These are phyloP conservation scores for Phytopythium delawarense DNA, from an alignment of 352 stramenopile genomes.

Conservation along the genomic window DNA sequence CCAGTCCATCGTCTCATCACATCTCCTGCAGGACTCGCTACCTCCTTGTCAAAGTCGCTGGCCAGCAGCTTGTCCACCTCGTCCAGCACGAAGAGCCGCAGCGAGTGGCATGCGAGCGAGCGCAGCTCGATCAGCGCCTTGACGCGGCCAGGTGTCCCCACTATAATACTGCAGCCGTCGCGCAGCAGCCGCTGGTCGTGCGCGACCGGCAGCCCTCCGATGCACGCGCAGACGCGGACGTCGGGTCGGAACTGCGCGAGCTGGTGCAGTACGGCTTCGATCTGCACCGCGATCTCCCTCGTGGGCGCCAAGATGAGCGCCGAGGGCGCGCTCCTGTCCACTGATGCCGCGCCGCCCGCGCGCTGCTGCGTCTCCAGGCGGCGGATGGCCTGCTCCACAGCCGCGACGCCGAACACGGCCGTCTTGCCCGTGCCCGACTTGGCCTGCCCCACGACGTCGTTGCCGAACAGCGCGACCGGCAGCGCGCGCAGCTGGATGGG, in stretches of 20 bases:
- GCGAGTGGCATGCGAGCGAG: conserved; percentile 33
- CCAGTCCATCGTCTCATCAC: no score
- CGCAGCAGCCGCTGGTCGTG: conserved; percentile 34
- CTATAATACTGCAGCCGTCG: conserved; percentile 52
- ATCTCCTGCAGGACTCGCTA: conserved; percentile 10
- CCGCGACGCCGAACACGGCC: conserved; percentile 64
- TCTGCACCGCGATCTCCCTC: conserved; percentile 74
- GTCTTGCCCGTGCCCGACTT: conserved; percentile 86
- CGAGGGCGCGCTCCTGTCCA: conserved; percentile 20
- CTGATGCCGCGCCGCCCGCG: neutral
- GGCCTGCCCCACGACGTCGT: conserved; percentile 75
- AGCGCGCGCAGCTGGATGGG: conserved; percentile 68
- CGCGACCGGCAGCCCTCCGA: conserved; percentile 55
- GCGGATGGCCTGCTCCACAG: conserved; percentile 57
- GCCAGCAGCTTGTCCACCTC: conserved; percentile 82
- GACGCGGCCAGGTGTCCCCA: conserved; percentile 71
- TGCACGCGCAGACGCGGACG: conserved; percentile 43
- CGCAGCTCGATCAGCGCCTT: conserved; percentile 63
- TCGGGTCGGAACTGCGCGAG: conserved; percentile 34
- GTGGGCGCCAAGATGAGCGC: conserved; percentile 71
- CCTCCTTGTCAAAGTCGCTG: conserved; percentile 60
- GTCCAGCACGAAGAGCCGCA: conserved; percentile 70
- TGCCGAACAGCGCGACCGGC: conserved; percentile 73
- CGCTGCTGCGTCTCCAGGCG: conserved; percentile 14
- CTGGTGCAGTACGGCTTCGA: conserved; percentile 58